These are phyloP conservation scores for Euphorbia peplus DNA, from an alignment of 345 rosid genomes.

Conservation along the genomic window DNA sequence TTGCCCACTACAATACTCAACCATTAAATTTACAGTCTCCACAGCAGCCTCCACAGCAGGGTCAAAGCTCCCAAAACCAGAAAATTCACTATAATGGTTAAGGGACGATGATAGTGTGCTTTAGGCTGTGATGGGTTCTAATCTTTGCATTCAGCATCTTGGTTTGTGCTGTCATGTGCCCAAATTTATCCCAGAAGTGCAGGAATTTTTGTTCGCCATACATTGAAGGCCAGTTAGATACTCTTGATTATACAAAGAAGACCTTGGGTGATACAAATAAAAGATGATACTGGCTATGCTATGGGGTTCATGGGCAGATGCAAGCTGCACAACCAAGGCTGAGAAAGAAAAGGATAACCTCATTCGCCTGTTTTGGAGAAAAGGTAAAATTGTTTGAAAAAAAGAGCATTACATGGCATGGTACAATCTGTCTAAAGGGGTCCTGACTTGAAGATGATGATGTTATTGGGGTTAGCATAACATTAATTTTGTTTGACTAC, in stretches of 20 bases:
- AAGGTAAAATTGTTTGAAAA: conserved; percentile 30
- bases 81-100: conserved; percentile 80
- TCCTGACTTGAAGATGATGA: conserved; percentile 17
- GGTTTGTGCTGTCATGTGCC: conserved; percentile 72
- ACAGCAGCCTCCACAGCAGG: conserved; percentile 73
- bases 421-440: conserved; percentile 44
- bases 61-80: conserved; percentile 79
- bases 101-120: conserved; percentile 22
- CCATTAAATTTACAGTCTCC: conserved; percentile 65
- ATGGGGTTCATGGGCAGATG: conserved; percentile 25
- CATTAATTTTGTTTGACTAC: neutral
- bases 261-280: conserved; percentile 30
- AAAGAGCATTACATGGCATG: conserved; percentile 47
- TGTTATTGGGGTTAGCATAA: neutral
- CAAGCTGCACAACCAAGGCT: conserved; percentile 48
- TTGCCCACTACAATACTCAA: conserved; percentile 74
- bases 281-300: conserved; percentile 24
- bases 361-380: conserved; percentile 34
- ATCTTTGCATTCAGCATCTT: conserved; percentile 66
- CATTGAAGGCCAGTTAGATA: conserved; percentile 36
- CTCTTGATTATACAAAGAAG: conserved; percentile 19
- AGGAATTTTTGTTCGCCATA: conserved; percentile 19
- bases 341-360: conserved; percentile 56
- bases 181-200: conserved; percentile 24
- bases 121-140: conserved; percentile 56